Evolutionary conservation across 2,329 filamentous ascomycete genomes (phyloP).

Genomic region (Fusarium abutilonis): DNA sequence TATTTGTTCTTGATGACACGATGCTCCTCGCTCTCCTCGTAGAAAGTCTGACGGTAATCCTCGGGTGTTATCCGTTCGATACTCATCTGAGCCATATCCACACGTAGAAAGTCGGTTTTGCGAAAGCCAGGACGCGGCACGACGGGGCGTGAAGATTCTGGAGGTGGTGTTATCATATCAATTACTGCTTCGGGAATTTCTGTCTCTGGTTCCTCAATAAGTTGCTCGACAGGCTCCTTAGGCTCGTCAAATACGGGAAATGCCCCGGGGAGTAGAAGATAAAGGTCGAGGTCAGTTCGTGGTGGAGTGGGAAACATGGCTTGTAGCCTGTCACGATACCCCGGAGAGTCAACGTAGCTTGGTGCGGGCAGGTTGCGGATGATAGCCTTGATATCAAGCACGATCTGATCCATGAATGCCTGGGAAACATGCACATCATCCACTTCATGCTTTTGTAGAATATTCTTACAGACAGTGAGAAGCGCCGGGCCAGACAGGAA

Average conservation of each 20-base stretch:
- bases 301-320: constrained; percentile 34
- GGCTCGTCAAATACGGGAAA: constrained; percentile 42
- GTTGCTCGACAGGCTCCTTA: constrained; percentile 6
- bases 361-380: constrained; percentile 42
- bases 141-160: constrained; percentile 7
- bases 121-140: constrained; percentile 19
- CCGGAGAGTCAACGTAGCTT: constrained; percentile 44
- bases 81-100: constrained; percentile 17
- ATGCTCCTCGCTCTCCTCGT: constrained; percentile 37
- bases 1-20: constrained; percentile 34
- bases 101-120: constrained; percentile 27
- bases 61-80: constrained; percentile 29
- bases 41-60: constrained; percentile 34
- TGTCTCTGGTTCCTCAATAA: neutral
- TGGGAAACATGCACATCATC: constrained; percentile 30
- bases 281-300: constrained; percentile 31
- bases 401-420: constrained; percentile 42
- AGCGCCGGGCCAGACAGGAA: constrained; percentile 45
- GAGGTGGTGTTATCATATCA: neutral
- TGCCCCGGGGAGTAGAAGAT: constrained; percentile 41
- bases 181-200: neutral
- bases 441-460: constrained; percentile 34
- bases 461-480: constrained; percentile 38
- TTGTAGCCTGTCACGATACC: constrained; percentile 41
- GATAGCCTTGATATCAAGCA: constrained; percentile 48